A percentile compares a stretch with the other conserved stretches of the same genome.
These are phyloP conservation scores for Pyrenopolyporus hunteri DNA, from an alignment of 495 filamentous ascomycete species.

Conservation along the genomic window DNA sequence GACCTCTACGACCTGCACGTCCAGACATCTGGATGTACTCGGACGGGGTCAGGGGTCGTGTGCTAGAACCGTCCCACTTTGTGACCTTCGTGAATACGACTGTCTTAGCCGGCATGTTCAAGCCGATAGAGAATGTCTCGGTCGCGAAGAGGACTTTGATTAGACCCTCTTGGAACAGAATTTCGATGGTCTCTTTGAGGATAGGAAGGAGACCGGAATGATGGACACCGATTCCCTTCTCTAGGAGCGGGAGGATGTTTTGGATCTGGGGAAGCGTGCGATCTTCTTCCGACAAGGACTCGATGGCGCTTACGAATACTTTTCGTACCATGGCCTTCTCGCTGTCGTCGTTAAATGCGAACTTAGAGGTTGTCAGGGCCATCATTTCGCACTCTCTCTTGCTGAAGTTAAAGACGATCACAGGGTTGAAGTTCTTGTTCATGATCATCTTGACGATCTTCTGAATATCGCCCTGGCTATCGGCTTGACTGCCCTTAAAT, in stretches of 20 bases:
- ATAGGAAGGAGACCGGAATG: constrained; percentile 96
- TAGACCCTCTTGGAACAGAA: constrained; percentile 95
- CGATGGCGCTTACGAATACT: constrained; percentile 90
- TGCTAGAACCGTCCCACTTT: constrained; percentile 87
- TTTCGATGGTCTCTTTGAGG: constrained; percentile 97
- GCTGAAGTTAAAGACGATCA: constrained; percentile 99
- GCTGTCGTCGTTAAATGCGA: constrained; percentile 97
- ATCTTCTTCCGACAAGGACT: constrained; percentile 89
- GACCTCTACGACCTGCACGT: constrained; percentile 91
- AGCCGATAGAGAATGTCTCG: constrained; percentile 96
- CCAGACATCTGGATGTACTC: constrained; percentile 99
- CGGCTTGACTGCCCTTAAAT: constrained; percentile 80
- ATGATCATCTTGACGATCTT: constrained; percentile 99
- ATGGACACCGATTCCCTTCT: constrained; percentile 94
- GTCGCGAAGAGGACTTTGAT: constrained; percentile 98
- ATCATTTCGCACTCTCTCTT: constrained; percentile 92
- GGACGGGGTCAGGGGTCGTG: constrained; percentile 87
- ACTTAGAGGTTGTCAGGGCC: constrained; percentile 79
- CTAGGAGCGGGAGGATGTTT: constrained; percentile 87
- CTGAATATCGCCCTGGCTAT: constrained; percentile 79
- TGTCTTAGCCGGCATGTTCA: constrained; percentile 99
- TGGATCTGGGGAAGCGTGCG: constrained; percentile 83
- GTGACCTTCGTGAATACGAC: constrained; percentile 96
- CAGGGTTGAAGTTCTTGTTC: constrained; percentile 91
- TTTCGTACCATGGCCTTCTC: constrained; percentile 95